phyloP scores from a whole-genome alignment of 225 moss, liverwort and hornwort genomes.

The Polytrichum formosum region DNA sequence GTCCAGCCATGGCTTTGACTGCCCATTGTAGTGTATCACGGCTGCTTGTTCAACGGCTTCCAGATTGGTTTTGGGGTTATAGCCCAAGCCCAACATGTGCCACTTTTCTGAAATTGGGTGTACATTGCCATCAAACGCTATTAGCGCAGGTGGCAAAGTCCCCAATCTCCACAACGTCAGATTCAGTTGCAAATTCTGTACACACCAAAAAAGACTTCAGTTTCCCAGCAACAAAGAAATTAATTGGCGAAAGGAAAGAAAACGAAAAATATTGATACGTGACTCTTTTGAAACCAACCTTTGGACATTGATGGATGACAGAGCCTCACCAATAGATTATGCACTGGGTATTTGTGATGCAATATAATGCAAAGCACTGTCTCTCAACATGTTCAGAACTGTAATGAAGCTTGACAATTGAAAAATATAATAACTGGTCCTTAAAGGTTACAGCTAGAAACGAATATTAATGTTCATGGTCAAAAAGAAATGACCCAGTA shows the following conservation, averaged over 20 bases:
- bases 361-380: too few species aligned
- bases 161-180: conserved; percentile 91
- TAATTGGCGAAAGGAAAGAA: background rate
- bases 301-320: too few species aligned
- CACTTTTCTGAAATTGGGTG: conserved; percentile 82
- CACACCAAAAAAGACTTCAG: conserved; percentile 8
- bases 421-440: too few species aligned
- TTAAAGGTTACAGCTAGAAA: too few species aligned
- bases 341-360: too few species aligned
- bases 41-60: conserved; percentile 76
- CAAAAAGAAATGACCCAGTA: too few species aligned
- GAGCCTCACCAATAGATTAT: too few species aligned
- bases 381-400: too few species aligned
- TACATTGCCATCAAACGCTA: conserved; percentile 93
- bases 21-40: conserved; percentile 95
- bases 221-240: background rate
- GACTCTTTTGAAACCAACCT: too few species aligned
- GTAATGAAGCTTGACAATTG: too few species aligned
- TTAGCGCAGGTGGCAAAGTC: conserved; percentile 91
- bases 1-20: conserved; percentile 98
- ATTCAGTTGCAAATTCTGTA: conserved; percentile 86
- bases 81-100: conserved; percentile 97
- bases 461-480: too few species aligned
- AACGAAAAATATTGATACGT: background rate
- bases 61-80: conserved; percentile 75